Evolutionary conservation across 2,329 filamentous ascomycete genomes (phyloP), one percentile per base, ranked within the genome.

Genomic region (Scedosporium boydii): DNA sequence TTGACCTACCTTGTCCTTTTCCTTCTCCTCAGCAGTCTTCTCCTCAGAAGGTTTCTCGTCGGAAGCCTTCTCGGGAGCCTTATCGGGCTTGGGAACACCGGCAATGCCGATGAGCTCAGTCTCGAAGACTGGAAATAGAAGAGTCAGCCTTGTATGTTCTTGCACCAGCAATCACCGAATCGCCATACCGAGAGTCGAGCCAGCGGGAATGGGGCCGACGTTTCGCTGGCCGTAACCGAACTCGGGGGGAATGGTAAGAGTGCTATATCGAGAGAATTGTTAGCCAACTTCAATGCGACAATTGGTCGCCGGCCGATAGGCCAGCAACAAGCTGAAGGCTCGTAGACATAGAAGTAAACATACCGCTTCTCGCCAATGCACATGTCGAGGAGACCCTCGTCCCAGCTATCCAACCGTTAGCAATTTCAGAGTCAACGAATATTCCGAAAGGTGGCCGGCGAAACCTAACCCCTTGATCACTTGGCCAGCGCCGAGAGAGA

Each of bases 331-430:
- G 44, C 2, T 6, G 12, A 38, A 9, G 46, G 10, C 9, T 14
- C 51, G 27, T 62, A 53, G 14, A 63, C 58, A 42, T 12, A 10
- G 16, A 38, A 7, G 46, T 42, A 5, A 68, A 27, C 75, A 76
- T 69, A 80, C 81, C 83, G 85, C 81, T 93, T 93, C 81, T 98
- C 93, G 65, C 95, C 93, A 69, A 96, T 89, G 77, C 95, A 98
- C 93, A 98, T 97, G 71, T 90, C 90, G 61, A 95, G 69, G 46
- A 98, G 82, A 59, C 93, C 93, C 72, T 96, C 77, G 70, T 98
- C 93, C 93, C 93, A 97, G 71, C 87, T 90, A 65, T 65, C 18
- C 51, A 63, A 12, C 6, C 23, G 26, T 44, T 21, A 48, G 29
- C 23, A 5, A 38, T 14, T 38, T 9, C 34, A 38, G 2, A 38